Conservation (phyloP, 2,329 filamentous ascomycete genomes). For the Alternaria metachromatica region DNA sequence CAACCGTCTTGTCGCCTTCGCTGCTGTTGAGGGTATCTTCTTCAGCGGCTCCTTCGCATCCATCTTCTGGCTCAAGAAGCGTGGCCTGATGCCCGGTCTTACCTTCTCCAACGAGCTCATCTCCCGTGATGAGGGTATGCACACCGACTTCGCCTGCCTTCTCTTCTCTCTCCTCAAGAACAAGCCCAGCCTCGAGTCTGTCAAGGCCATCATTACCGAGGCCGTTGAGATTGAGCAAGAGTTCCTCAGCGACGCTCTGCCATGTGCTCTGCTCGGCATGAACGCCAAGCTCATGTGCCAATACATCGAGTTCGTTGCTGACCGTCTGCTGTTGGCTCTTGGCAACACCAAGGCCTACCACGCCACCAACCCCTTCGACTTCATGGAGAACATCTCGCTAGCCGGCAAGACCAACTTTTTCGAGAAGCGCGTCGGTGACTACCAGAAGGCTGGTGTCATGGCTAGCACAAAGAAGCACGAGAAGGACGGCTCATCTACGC, state of each 20-base stretch:
- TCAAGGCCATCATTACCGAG: slow-evolving; percentile 89
- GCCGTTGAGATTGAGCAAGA: slow-evolving; percentile 96
- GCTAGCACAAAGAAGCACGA: slow-evolving; percentile 80
- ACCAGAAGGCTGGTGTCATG: slow-evolving; percentile 99
- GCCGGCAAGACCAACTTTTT: slow-evolving; percentile 99
- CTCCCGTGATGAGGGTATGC: slow-evolving; percentile 97
- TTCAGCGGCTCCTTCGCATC: slow-evolving; percentile 98
- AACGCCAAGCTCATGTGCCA: slow-evolving; percentile 98
- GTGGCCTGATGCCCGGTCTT: slow-evolving; percentile 95
- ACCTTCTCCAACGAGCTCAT: slow-evolving; percentile 99
- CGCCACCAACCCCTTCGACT: slow-evolving; percentile 95
- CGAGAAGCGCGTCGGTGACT: slow-evolving; percentile 99
- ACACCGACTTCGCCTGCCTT: slow-evolving; percentile 98
- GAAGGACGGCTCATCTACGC: slow-evolving; percentile 52
- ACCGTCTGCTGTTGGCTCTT: slow-evolving; percentile 89
- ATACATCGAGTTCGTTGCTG: slow-evolving; percentile 99
- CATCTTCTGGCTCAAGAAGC: slow-evolving; percentile 99
- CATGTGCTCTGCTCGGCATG: slow-evolving; percentile 94
- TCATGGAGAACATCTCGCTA: slow-evolving; percentile 99
- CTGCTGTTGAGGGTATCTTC: slow-evolving; percentile 99
- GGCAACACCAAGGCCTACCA: slow-evolving; percentile 96
- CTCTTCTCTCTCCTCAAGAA: slow-evolving; percentile 97
- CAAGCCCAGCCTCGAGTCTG: slow-evolving; percentile 80
- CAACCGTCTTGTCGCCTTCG: slow-evolving; percentile 93
- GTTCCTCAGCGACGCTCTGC: slow-evolving; percentile 95